These are phyloP conservation scores for Solanum arcanum DNA, from an alignment of 257 asterid species.

Conservation along the genomic window DNA sequence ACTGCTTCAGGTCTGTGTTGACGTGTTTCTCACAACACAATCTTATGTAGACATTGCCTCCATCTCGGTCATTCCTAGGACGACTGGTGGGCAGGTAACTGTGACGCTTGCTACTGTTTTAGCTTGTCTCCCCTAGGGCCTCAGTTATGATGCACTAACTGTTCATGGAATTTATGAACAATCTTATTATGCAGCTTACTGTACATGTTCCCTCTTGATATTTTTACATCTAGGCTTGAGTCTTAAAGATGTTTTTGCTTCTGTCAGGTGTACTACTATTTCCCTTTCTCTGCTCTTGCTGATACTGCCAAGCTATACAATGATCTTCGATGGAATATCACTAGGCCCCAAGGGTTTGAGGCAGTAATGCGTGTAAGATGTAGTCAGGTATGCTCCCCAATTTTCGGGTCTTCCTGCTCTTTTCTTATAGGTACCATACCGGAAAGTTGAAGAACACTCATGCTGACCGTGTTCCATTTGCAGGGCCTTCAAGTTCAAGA, in stretches of 20 bases:
- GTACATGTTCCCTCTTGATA: background rate
- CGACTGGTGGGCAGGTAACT: conserved; percentile 96
- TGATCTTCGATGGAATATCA: conserved; percentile 98
- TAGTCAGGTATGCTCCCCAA: conserved; percentile 64
- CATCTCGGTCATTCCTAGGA: conserved; percentile 79
- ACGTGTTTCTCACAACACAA: conserved; percentile 90
- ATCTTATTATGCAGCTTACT: background rate
- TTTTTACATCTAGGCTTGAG: background rate
- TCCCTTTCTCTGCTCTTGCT: conserved; percentile 92
- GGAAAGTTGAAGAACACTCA: background rate
- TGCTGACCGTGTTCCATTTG: background rate
- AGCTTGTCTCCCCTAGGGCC: background rate
- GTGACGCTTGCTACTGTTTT: background rate
- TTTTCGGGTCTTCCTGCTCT: conserved; percentile 6
- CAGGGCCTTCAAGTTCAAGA: conserved; percentile 99
- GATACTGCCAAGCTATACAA: conserved; percentile 92
- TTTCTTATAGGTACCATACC: background rate
- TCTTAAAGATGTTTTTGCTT: background rate
- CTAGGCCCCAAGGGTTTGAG: conserved; percentile 97
- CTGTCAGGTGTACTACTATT: conserved; percentile 72
- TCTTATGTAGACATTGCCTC: conserved; percentile 90
- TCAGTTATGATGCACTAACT: background rate
- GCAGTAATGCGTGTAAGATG: conserved; percentile 99
- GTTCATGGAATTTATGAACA: background rate
- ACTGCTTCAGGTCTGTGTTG: conserved; percentile 79